Evolutionary conservation across 495 filamentous ascomycete species (phyloP).

Genomic region (Penicillium pancosmium): DNA sequence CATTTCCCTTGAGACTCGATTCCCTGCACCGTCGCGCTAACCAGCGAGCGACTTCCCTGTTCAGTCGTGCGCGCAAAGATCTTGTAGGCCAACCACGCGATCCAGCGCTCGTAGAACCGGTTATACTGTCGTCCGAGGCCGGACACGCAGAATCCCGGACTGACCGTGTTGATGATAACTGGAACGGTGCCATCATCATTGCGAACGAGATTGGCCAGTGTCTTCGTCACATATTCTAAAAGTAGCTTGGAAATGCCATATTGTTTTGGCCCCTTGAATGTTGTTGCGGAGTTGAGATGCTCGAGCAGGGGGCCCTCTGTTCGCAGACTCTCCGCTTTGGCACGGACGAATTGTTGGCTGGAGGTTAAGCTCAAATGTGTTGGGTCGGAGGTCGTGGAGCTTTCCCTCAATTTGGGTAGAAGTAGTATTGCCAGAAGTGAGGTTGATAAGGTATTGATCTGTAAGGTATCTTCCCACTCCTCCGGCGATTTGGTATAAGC

Average conservation of each 20-base stretch:
- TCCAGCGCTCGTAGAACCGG: conserved; percentile 39
- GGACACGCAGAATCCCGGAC: conserved; percentile 47
- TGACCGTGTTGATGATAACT: conserved; percentile 49
- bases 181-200: conserved; percentile 39
- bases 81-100: conserved; percentile 39
- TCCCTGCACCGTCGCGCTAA: conserved; percentile 53
- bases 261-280: conserved; percentile 39
- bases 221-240: conserved; percentile 47
- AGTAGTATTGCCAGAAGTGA: conserved; percentile 57
- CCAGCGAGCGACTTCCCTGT: conserved; percentile 52
- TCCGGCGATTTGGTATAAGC: conserved; percentile 40
- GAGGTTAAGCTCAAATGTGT: conserved; percentile 45
- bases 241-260: conserved; percentile 53
- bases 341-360: conserved; percentile 45
- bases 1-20: conserved; percentile 52
- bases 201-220: conserved; percentile 33
- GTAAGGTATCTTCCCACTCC: conserved; percentile 57
- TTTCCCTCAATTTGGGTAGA: conserved; percentile 48
- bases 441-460: conserved; percentile 64
- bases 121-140: conserved; percentile 44
- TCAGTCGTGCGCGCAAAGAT: conserved; percentile 53
- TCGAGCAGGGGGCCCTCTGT: conserved; percentile 36
- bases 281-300: conserved; percentile 33
- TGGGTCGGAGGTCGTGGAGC: conserved; percentile 27
- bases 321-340: conserved; percentile 36